These are phyloP conservation scores for Dothideomycetes sp. DNA, from an alignment of 2,329 filamentous ascomycete genomes.

Conservation along the genomic window DNA sequence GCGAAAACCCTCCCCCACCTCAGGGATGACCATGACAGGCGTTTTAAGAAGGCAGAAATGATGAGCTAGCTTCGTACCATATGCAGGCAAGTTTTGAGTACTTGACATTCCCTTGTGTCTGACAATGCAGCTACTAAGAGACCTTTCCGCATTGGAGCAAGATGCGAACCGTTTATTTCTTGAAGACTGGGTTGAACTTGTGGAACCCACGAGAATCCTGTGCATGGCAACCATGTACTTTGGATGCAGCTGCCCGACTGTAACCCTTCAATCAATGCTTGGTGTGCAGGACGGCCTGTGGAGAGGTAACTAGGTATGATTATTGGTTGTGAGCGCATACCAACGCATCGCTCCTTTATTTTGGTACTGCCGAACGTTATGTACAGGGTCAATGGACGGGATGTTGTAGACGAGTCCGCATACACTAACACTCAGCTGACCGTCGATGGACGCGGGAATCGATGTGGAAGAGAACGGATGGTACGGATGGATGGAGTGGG, in stretches of 20 bases:
- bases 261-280: conserved; percentile 5
- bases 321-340: no score
- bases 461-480: no score
- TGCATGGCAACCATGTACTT: conserved; percentile 11
- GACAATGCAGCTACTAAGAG: conserved; percentile 1
- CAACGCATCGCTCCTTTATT: no score
- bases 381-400: conserved; percentile 11
- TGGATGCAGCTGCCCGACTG: conserved; percentile 3
- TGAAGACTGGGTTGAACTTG: no score
- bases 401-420: conserved; percentile 7
- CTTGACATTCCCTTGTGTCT: neutral
- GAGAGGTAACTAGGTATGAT: no score
- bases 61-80: conserved; percentile 11
- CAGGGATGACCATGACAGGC: conserved; percentile 5
- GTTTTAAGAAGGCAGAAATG: no score
- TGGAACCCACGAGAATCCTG: conserved; percentile 6
- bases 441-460: conserved; percentile 8
- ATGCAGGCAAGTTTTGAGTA: conserved; percentile 4
- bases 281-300: no score
- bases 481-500: neutral
- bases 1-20: no score
- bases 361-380: conserved; percentile 6
- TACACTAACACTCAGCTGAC: conserved; percentile 12
- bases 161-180: no score
- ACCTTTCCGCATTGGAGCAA: no score